phyloP scores from a whole-genome alignment of 148 eudicot genomes.

The Rhododendron ferrugineum region DNA sequence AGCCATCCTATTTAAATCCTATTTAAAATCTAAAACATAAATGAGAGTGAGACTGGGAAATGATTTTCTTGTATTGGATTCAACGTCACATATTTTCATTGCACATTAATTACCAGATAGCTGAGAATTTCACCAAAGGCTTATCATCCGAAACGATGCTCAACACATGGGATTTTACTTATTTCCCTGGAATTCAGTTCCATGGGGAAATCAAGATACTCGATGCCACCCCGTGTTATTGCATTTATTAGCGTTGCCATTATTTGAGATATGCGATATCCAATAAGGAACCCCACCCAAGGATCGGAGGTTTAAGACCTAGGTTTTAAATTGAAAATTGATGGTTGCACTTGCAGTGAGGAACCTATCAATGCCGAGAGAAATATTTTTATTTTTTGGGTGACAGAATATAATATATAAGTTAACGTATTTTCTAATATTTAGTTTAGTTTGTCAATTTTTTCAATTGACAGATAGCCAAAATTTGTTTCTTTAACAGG shows the following conservation, averaged over 20 bases:
- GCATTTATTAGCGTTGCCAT: not conserved
- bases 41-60: not conserved
- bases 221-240: not conserved
- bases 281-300: not conserved
- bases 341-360: not conserved
- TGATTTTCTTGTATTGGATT: not conserved
- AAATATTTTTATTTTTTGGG: not conserved
- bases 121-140: too few relatives aligned
- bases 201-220: too few relatives aligned
- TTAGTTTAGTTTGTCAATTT: conserved; percentile 1
- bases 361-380: not conserved
- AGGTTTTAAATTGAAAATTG: not conserved
- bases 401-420: not conserved
- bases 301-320: not conserved
- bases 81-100: not conserved
- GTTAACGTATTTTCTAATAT: not conserved
- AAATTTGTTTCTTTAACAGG: conserved; percentile 34
- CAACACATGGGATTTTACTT: too few relatives aligned
- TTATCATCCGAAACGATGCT: too few relatives aligned
- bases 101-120: not conserved
- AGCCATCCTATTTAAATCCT: not conserved
- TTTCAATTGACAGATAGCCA: conserved; percentile 5
- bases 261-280: not conserved
- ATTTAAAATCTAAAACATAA: not conserved
- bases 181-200: too few relatives aligned